Conservation (phyloP, 2,329 filamentous ascomycete genomes). For the Aspergillus terreus region DNA sequence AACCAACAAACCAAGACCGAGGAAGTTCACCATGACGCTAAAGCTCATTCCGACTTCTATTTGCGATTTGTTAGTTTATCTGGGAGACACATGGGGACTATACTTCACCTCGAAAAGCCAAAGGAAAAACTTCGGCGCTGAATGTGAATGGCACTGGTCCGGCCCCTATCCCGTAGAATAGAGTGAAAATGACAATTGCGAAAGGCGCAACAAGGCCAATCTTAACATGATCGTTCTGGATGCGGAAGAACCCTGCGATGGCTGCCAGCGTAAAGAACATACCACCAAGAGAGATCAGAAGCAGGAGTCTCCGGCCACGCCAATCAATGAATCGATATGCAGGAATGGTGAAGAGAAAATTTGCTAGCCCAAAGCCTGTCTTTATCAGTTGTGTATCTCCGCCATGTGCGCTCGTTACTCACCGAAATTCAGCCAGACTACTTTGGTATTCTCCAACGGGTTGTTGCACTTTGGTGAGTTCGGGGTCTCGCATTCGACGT, state of each 20-base stretch:
- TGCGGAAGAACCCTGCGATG: slow-evolving; percentile 21
- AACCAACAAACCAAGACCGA: slow-evolving; percentile 16
- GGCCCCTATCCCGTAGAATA: slow-evolving; percentile 46
- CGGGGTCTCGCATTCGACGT: no score
- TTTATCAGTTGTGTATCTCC: no score
- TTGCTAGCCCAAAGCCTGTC: slow-evolving; percentile 24
- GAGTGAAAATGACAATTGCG: slow-evolving; percentile 31
- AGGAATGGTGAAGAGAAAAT: slow-evolving; percentile 28
- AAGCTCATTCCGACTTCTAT: slow-evolving; percentile 24
- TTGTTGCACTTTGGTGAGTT: not conserved
- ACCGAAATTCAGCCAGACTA: slow-evolving; percentile 22
- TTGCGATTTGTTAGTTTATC: not conserved
- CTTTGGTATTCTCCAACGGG: not conserved
- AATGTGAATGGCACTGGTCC: slow-evolving; percentile 24
- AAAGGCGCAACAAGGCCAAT: slow-evolving; percentile 21
- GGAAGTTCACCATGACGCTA: slow-evolving; percentile 23
- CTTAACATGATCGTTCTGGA: slow-evolving; percentile 9
- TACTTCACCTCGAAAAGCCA: slow-evolving; percentile 17
- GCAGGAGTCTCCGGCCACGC: slow-evolving; percentile 22
- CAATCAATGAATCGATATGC: slow-evolving; percentile 26
- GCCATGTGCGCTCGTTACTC: not conserved
- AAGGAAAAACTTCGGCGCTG: slow-evolving; percentile 21
- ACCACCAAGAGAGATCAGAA: slow-evolving; percentile 24
- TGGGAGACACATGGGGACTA: not conserved
- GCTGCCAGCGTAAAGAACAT: slow-evolving; percentile 25